Evolutionary conservation across 306 rosid genomes (phyloP), one percentile per base, ranked within the genome.

Genomic region (Oemleria cerasiformis): DNA sequence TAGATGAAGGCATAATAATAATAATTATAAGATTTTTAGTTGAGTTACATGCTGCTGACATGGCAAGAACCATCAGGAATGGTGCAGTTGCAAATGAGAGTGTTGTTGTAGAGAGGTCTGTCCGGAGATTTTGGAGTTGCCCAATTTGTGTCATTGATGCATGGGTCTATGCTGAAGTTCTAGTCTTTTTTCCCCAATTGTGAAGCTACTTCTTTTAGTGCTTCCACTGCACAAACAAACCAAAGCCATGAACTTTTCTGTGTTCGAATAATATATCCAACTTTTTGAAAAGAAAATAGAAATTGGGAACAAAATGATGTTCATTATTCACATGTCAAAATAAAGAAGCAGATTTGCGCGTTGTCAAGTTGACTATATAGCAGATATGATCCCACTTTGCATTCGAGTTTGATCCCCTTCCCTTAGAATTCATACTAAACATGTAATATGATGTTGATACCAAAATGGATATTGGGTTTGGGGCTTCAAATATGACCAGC

Each of bases 181-280:
- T 78, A 73, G 43, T 60, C 78, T 16, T 42, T 60, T 59, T 67
- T 73, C 38, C 82, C 75, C 19, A 73, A 6, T 53, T 78, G 74
- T 7, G 0, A 1, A 25, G 14, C 71, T 34, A 73, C 61, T 51
- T 78, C 78, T 1, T 14, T 0, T 6, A 78, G 75, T 44, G 75
- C 74, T 34, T 36, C 21, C 59, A 73, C 82, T 78, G 71, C 47
- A 12, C 6, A 13, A 20, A 68, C 39, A 68, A 39, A 53, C 12
- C 7, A 68, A 50, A n/a, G 13, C 72, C 19, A 68, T 50, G 1
- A 68, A 9, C 2, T 8, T 17, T 68, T 16, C 4, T 2, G 3
- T 4, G 0, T 11, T 50, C 5, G 30, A 25, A 25, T 25, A 25
- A 25, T 25, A 25, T 25, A 25, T 25, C 30, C 30, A 25, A 25